A percentile compares a stretch with the other conserved stretches of the same genome.
These are phyloP conservation scores for Asterella californica DNA, from an alignment of 225 moss, liverwort and hornwort species.

Conservation along the genomic window DNA sequence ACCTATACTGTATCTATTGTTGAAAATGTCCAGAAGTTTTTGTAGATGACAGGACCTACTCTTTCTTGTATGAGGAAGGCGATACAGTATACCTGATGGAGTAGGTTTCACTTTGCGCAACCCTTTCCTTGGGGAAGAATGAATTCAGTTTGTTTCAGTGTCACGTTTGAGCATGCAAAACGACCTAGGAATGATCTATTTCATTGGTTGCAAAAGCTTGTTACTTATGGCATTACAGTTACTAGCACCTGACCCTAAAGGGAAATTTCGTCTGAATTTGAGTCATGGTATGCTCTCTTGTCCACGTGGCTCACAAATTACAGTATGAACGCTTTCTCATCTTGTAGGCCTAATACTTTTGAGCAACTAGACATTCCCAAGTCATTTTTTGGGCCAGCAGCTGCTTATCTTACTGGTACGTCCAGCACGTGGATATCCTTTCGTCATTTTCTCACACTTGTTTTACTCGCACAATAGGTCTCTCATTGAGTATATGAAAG, in stretches of 20 bases:
- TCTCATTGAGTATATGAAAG: background rate
- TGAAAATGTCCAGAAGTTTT: conserved; percentile 72
- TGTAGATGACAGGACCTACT: conserved; percentile 79
- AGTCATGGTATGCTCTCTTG: background rate
- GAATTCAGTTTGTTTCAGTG: background rate
- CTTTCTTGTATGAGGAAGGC: conserved; percentile 76
- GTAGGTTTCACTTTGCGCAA: conserved; percentile 43
- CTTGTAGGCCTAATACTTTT: conserved; percentile 67
- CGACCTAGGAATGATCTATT: background rate
- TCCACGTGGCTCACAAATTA: background rate
- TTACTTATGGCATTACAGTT: background rate
- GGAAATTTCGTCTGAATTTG: background rate
- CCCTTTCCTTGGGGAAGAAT: background rate
- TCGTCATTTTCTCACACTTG: background rate
- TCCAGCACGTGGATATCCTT: background rate
- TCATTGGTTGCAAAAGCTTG: background rate
- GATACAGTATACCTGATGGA: conserved; percentile 82
- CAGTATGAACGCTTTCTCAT: background rate
- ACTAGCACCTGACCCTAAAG: background rate
- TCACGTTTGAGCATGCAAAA: background rate
- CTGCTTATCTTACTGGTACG: conserved; percentile 76
- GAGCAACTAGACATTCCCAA: conserved; percentile 79
- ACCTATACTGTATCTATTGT: background rate
- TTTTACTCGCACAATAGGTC: background rate
- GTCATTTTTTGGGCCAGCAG: conserved; percentile 67